These are phyloP conservation scores for Trifolium dubium DNA, from an alignment of 306 rosid genomes.

Conservation along the genomic window DNA sequence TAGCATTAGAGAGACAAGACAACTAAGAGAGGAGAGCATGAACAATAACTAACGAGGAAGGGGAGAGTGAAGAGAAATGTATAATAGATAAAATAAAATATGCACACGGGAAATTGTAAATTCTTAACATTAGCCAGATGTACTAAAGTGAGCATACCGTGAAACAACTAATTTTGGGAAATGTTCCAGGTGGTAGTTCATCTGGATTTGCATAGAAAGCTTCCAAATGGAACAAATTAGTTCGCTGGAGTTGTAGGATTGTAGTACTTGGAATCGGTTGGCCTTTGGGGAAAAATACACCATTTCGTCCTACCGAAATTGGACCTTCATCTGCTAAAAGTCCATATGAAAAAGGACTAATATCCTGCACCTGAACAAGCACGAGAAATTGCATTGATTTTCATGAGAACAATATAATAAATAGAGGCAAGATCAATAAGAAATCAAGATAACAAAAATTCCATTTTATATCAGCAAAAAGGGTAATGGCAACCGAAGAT, in stretches of 20 bases:
- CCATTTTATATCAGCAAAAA: constrained; percentile 19
- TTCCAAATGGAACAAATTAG: constrained; percentile 70
- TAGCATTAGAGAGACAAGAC: background rate
- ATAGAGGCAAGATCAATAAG: constrained; percentile 30
- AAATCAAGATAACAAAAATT: constrained; percentile 21
- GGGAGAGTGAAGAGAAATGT: background rate
- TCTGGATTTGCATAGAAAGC: constrained; percentile 64
- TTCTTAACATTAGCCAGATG: constrained; percentile 18
- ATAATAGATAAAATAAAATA: constrained; percentile 2
- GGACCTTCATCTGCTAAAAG: constrained; percentile 65
- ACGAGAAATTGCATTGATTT: constrained; percentile 32
- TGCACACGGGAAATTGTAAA: constrained; percentile 23
- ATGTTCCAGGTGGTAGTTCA: constrained; percentile 70
- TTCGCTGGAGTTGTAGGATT: constrained; percentile 60
- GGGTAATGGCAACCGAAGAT: constrained; percentile 15
- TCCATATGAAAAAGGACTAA: constrained; percentile 71
- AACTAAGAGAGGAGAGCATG: constrained; percentile 1
- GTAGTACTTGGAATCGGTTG: constrained; percentile 71
- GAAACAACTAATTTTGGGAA: constrained; percentile 64
- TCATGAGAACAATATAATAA: constrained; percentile 23
- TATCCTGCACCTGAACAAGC: constrained; percentile 78
- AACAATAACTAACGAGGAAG: constrained; percentile 13
- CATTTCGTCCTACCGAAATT: constrained; percentile 52
- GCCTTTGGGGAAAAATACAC: constrained; percentile 72
- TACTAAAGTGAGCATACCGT: constrained; percentile 56